These are phyloP conservation scores for Colletotrichum sp. DNA, from an alignment of 2,329 filamentous ascomycete genomes.

Conservation along the genomic window DNA sequence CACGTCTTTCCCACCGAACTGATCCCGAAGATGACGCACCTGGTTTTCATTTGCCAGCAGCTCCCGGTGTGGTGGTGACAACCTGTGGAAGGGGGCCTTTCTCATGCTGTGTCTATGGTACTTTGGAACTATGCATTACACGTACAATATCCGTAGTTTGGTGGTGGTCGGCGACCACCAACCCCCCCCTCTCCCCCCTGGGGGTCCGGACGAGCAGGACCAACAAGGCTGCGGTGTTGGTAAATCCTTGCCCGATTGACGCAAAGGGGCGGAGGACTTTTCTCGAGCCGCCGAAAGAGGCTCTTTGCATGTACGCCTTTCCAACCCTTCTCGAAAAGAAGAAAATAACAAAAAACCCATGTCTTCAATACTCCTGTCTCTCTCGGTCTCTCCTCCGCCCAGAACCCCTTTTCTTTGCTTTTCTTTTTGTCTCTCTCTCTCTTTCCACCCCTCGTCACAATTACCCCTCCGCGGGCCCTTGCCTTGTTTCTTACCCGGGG, in stretches of 20 bases:
- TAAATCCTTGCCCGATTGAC: constrained; percentile 1
- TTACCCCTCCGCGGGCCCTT: neutral
- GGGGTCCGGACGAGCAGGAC: neutral
- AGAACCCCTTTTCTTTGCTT: neutral
- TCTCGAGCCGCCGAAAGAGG: neutral
- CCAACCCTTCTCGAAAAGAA: neutral
- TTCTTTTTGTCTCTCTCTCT: neutral
- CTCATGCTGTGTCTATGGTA: neutral
- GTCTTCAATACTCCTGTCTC: neutral
- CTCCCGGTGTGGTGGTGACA: neutral
- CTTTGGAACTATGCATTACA: neutral
- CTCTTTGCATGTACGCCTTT: neutral
- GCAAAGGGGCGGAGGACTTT: neutral
- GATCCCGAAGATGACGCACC: neutral
- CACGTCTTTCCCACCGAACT: neutral
- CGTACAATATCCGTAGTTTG: neutral
- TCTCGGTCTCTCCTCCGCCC: neutral
- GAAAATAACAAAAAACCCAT: neutral
- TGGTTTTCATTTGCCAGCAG: neutral
- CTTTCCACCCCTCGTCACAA: neutral
- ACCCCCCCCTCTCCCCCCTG: neutral
- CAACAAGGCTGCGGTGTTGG: neutral
- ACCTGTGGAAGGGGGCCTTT: neutral
- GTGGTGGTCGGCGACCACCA: neutral
- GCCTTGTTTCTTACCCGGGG: no score